A percentile compares a stretch with the other conserved stretches of the same genome.
Evolutionary conservation across 257 asterid species (phyloP).

Genomic region (Lantana camara): DNA sequence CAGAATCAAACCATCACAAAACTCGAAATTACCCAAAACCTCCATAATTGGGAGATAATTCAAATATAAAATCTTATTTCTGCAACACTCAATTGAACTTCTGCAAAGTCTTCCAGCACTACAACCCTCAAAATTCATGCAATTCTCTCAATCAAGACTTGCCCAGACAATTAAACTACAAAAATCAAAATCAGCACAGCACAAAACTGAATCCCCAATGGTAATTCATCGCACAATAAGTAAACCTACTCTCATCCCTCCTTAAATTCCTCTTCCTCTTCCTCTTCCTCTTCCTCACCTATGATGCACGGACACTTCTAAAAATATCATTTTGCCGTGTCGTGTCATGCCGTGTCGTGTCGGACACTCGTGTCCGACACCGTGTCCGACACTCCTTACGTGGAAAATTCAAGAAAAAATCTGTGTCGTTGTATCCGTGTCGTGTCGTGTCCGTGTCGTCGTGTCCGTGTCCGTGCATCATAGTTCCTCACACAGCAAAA

Average conservation of each 20-base stretch:
- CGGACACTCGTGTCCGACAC: no score
- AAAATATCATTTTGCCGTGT: no score
- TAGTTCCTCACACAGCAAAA: not conserved
- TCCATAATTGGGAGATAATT: not conserved
- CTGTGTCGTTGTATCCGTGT: no score
- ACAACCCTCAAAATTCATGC: slow-evolving; percentile 1
- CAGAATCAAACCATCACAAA: slow-evolving; percentile 7
- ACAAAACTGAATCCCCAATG: not conserved
- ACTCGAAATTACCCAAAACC: not conserved
- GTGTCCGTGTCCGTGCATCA: no score
- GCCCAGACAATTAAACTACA: slow-evolving; percentile 7
- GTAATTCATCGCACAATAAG: not conserved
- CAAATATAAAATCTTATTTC: not conserved
- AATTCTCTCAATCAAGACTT: slow-evolving; percentile 22
- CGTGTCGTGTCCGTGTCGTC: no score
- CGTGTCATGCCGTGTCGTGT: no score
- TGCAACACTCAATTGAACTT: not conserved
- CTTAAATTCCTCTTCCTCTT: not conserved
- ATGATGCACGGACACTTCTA: no score
- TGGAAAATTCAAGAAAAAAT: no score
- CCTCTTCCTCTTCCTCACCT: no score
- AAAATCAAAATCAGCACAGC: not conserved
- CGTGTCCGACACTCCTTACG: no score
- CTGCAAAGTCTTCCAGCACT: not conserved
- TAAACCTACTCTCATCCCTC: not conserved